Base-by-base conservation (phyloP, 2,329 filamentous ascomycete species). In the Eurotiales sp. region DNA sequence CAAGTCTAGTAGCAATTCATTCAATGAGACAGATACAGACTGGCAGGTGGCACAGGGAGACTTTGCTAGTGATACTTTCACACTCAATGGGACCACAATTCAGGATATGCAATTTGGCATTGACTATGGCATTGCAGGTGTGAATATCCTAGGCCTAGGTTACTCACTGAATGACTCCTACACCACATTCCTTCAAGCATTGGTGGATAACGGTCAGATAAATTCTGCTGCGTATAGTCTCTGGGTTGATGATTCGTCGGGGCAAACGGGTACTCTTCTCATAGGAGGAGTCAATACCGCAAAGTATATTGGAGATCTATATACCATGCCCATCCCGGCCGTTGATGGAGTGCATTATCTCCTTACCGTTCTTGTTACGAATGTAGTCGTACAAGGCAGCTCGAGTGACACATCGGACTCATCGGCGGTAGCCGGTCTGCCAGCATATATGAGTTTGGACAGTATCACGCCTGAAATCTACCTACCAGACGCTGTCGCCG, bases 151-250 rank as follows among this genome's bases (percentile, higher is more conserved):
- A 19, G 91, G 91, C n/a, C 86, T 96, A 55, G 91, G 91, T 7
- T 96, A 95, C 66, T 66, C 78, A 0, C 67, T 77, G 57, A 93
- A 95, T 66, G 91, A 96, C 70, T 63, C 62, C 14, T 91, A 90
- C 67, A 69, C 81, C 40, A 91, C 90, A 65, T 72, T 90, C 6
- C 87, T 87, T 1, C 77, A 80, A 36, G 80, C 80, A 53, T 74
- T 91, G 73, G 80, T 80, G 1, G 68, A 80, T 22, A 74, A 79
- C 4, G 83, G 82, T 8, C 49, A 78, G 44, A 88, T 88, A 56
- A 68, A 77, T 15, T 83, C 84, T 17, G 85, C 80, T 48, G 83
- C 86, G 2, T 91, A 85, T 71, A 88, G 85, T 62, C 70, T 92
- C 36, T 90, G 85, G 82, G 74, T 90, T n/a, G 86, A 90, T 68